Base-by-base conservation (phyloP, 352 stramenopile species). In the Phytophthora capsici region DNA sequence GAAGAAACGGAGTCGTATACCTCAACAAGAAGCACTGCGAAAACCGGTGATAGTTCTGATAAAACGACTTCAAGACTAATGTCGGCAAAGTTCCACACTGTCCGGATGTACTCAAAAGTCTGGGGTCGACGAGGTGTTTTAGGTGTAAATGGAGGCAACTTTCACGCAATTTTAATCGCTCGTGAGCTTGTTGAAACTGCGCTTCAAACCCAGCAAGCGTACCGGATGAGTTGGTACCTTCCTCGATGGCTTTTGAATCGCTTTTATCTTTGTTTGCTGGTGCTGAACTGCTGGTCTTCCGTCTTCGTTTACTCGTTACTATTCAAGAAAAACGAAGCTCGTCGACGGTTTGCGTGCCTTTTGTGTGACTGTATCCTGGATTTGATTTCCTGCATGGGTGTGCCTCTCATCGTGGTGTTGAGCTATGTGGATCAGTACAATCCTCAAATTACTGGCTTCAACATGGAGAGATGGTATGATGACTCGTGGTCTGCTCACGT, bases 351-450 rank as follows among this genome's bases (percentile, higher is more conserved):
- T 36, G 44, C 71, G 2, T 55, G 57, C 10, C 43, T 83, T 23
- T 22, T 73, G 16, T 51, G 52, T 14, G 66, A 76, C 37, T 56
- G 44, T 17, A 44, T 59, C 3, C 46, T 77, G 1, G 61, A 78
- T 26, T 64, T 80, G 13, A 32, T 73, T 16, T 58, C 64, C 0
- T 73, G 52, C 5, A 50, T 78, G 3, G 74, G 71, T 0, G 41
- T 66, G 3, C 47, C 68, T 2, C 32, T 55, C 0, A 60, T 63
- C 12, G 28, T 80, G 8, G 62, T 52, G 1, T 12, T 52, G 12
- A 30, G 40, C 17, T 78, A 83, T 36, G 14, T 68, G 6, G 14
- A 26, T 5, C 32, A 64, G n/a, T 77, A 74, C 37, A 51, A 67
- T 20, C 40, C 52, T 9, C 1, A 16, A 2, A 22, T 20, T 6